phyloP scores from a whole-genome alignment of 2,329 filamentous ascomycete species.

The Phyllosticta capitalensis region DNA sequence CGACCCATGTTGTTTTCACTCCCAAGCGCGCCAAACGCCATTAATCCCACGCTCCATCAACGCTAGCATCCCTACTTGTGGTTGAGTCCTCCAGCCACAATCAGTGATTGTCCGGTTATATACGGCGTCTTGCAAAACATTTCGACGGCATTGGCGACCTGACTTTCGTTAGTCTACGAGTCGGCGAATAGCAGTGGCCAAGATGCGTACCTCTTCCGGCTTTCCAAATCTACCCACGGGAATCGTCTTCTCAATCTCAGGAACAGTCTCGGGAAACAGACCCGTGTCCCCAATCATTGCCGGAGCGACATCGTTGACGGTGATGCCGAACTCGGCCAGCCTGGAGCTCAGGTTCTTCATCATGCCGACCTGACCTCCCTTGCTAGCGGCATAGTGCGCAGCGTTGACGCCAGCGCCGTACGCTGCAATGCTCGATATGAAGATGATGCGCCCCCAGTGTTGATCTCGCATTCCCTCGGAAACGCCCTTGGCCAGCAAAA shows the following conservation, averaged over 20 bases:
- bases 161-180: not conserved
- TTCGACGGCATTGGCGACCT: constrained; percentile 18
- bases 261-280: constrained; percentile 17
- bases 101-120: constrained; percentile 19
- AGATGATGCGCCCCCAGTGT: constrained; percentile 55
- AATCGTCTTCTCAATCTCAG: constrained; percentile 16
- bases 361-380: constrained; percentile 54
- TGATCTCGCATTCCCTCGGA: constrained; percentile 52
- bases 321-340: constrained; percentile 51
- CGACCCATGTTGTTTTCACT: not conserved
- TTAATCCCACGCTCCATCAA: not conserved
- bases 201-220: constrained; percentile 14
- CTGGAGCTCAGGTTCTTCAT: constrained; percentile 55
- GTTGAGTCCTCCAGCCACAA: constrained; percentile 20
- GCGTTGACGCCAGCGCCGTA: constrained; percentile 44
- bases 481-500: constrained; percentile 51
- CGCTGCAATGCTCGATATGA: constrained; percentile 54
- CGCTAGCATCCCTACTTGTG: constrained; percentile 15
- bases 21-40: not conserved
- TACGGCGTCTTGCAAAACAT: constrained; percentile 21
- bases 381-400: constrained; percentile 48
- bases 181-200: not conserved
- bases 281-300: constrained; percentile 53
- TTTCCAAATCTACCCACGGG: constrained; percentile 18
- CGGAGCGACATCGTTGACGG: constrained; percentile 58